Conservation (phyloP, 345 rosid species). For the Orychophragmus violaceus region DNA sequence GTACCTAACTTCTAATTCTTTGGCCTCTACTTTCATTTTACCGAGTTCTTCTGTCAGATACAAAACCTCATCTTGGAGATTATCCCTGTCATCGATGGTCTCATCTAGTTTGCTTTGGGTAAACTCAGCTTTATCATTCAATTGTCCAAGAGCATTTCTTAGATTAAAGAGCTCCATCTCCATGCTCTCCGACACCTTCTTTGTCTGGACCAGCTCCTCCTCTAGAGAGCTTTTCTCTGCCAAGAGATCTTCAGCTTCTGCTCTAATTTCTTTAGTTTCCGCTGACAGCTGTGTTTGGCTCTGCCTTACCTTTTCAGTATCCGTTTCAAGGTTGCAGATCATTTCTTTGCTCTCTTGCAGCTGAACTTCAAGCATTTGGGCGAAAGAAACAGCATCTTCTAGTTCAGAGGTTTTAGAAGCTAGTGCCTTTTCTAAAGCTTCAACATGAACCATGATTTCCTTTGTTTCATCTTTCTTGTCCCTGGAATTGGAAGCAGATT, state of each 20-base stretch:
- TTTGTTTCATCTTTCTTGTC: conserved; percentile 80
- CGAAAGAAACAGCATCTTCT: conserved; percentile 42
- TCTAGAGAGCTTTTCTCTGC: conserved; percentile 44
- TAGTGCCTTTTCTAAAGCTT: conserved; percentile 68
- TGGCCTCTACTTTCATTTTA: conserved; percentile 47
- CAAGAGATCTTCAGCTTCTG: conserved; percentile 40
- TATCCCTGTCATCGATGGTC: conserved; percentile 53
- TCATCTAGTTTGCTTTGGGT: conserved; percentile 46
- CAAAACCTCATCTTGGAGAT: conserved; percentile 47
- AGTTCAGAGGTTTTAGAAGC: conserved; percentile 52
- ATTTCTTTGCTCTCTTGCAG: conserved; percentile 55
- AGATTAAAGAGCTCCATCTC: conserved; percentile 61
- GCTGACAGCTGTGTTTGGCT: conserved; percentile 27
- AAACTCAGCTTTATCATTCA: conserved; percentile 51
- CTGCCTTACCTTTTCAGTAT: conserved; percentile 37
- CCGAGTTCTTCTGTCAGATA: conserved; percentile 54
- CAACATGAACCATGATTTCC: conserved; percentile 53
- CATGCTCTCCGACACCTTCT: conserved; percentile 51
- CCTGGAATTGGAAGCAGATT: conserved; percentile 69
- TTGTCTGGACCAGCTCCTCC: conserved; percentile 51
- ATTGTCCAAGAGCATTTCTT: conserved; percentile 48
- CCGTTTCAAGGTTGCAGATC: conserved; percentile 44
- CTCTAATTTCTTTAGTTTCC: conserved; percentile 53
- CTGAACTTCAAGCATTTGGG: conserved; percentile 51
- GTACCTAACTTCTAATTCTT: conserved; percentile 59